Evolutionary conservation across 2,329 filamentous ascomycete species (phyloP), one percentile per base, ranked within the genome.

Genomic region (Aspergillus carbonarius): DNA sequence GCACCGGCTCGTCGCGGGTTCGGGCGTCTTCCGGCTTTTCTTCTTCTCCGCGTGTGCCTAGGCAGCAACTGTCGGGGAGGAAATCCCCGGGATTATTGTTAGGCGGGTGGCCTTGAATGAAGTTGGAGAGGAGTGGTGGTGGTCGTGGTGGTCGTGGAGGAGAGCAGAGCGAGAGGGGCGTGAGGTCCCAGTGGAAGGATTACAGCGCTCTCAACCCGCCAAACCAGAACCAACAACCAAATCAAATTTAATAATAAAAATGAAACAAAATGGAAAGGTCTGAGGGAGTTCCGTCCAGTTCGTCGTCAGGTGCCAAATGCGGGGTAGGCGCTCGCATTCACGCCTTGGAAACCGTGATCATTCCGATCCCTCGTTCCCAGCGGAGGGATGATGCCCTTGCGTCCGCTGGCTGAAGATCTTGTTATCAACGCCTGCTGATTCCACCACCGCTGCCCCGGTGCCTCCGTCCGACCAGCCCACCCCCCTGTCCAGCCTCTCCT

Each of bases 251-350:
- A 30, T 10, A 32, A 32, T 32, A 7, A 32, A 32, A 32, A n/a
- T n/a, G n/a, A 3, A 10, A 32, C 2, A 32, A 9, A 32, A 23
- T 23, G 3, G 23, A 23, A 23, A 10, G 30, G 9, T 2, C 8
- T 32, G 30, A 10, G 2, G 8, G 6, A 8, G 34, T 37, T 35
- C 34, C 2, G 10, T 35, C 12, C 34, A 35, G 39, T 42, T 18
- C 12, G 17, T 35, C 30, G 34, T 42, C 39, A 42, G 39, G 39
- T 42, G 39, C 27, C 15, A 60, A 64, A 65, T 70, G 70, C 70
- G 70, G 70, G 70, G 70, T 72, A 68, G 51, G 47, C 49, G 54
- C 20, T 42, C 39, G 5, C 18, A 32, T 32, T 32, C 30, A 32
- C 30, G 30, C 30, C 30, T 32, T 32, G 30, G 30, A 42, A 40